Evolutionary conservation across 257 asterid genomes (phyloP).

Genomic region (Solanum medicagineum): DNA sequence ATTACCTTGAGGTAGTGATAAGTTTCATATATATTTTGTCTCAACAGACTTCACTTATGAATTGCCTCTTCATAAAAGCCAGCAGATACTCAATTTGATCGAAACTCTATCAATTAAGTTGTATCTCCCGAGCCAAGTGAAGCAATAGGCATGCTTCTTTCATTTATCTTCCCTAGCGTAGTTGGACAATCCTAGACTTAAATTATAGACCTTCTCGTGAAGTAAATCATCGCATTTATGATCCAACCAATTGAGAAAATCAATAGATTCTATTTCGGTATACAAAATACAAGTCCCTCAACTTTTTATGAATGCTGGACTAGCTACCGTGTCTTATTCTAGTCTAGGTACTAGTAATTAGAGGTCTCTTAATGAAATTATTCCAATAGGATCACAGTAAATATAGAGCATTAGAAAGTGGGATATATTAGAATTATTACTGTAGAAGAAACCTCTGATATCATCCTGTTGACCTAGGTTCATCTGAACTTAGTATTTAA

Average conservation of each 20-base stretch:
- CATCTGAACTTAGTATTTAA: no score
- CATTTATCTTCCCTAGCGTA: background rate
- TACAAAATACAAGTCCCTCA: background rate
- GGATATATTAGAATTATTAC: no score
- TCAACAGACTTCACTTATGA: fast-evolving
- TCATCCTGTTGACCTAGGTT: no score
- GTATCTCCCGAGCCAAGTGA: no score
- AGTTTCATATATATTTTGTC: fast-evolving
- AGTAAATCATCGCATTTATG: background rate
- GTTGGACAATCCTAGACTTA: no score
- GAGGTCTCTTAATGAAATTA: background rate
- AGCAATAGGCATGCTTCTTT: no score
- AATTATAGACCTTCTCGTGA: background rate
- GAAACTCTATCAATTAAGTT: no score
- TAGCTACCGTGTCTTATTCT: background rate
- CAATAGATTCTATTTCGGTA: no score
- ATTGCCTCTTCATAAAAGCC: no score
- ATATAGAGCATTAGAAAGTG: background rate
- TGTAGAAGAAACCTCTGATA: no score
- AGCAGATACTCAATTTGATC: no score
- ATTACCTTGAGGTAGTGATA: background rate
- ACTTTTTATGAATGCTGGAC: background rate
- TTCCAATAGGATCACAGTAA: background rate
- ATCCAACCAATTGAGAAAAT: background rate
- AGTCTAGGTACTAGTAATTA: background rate